Evolutionary conservation across 768 basidiomycete species (phyloP).

Genomic region (Coprinopsis strossmayeri): DNA sequence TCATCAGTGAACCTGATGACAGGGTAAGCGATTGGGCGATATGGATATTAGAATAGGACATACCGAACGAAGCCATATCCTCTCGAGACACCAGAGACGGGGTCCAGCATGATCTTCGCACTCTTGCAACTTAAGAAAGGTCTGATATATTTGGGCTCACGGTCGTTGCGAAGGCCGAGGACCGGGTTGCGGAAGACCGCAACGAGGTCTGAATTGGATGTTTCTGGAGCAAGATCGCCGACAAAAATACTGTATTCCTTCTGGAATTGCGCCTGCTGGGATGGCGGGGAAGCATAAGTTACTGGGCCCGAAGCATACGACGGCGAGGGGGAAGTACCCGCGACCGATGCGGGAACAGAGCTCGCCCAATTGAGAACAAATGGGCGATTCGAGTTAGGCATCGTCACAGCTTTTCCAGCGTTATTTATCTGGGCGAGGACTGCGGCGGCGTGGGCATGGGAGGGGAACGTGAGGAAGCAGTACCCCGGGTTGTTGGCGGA

Average conservation of each 20-base stretch:
- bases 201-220: constrained; percentile 93
- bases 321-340: constrained; percentile 18
- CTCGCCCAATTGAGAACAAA: constrained; percentile 80
- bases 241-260: constrained; percentile 95
- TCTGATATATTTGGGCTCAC: constrained; percentile 82
- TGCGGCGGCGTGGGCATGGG: constrained; percentile 58
- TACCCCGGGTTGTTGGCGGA: constrained; percentile 76
- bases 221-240: constrained; percentile 88
- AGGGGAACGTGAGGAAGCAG: constrained; percentile 82
- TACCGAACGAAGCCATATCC: constrained; percentile 93
- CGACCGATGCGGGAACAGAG: constrained; percentile 26
- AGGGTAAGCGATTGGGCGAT: constrained; percentile 9
- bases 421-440: constrained; percentile 64
- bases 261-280: constrained; percentile 40
- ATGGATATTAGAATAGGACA: constrained; percentile 16
- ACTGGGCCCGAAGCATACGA: constrained; percentile 24
- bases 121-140: constrained; percentile 92
- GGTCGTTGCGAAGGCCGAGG: constrained; percentile 75
- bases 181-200: constrained; percentile 89
- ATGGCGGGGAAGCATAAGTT: constrained; percentile 19
- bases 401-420: constrained; percentile 41
- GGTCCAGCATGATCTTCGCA: constrained; percentile 93
- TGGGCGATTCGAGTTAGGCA: constrained; percentile 83
- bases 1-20: constrained; percentile 74
- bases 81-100: constrained; percentile 79